These are phyloP conservation scores for Isabelozyma rhagii DNA, from an alignment of 805 yeast species.

Conservation along the genomic window DNA sequence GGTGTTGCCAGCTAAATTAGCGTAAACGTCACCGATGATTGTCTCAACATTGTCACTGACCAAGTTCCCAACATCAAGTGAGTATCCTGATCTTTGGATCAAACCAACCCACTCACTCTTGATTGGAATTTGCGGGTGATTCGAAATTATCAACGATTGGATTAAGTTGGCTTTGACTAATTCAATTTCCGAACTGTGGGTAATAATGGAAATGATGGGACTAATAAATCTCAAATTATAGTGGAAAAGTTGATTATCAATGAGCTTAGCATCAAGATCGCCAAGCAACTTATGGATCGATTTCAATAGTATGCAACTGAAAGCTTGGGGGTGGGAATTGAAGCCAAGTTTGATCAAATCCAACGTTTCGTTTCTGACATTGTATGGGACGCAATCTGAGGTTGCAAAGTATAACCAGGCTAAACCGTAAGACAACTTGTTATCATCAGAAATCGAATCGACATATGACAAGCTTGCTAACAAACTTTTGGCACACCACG, in stretches of 20 bases:
- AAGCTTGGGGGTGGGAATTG: slow-evolving; percentile 10
- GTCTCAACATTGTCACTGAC: slow-evolving; percentile 27
- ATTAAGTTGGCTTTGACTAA: slow-evolving; percentile 15
- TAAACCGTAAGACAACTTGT: slow-evolving; percentile 33
- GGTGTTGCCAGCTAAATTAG: slow-evolving; percentile 12
- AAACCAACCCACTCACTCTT: slow-evolving; percentile 76
- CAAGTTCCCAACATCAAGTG: slow-evolving; percentile 60
- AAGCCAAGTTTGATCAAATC: slow-evolving; percentile 28
- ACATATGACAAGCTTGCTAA: slow-evolving; percentile 21
- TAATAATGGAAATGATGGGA: slow-evolving; percentile 22
- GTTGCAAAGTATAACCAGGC: slow-evolving; percentile 48
- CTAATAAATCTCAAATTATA: slow-evolving; percentile 16
- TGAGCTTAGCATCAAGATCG: slow-evolving; percentile 8
- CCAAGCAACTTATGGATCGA: slow-evolving; percentile 34
- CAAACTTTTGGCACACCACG: slow-evolving; percentile 53
- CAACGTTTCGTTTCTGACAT: slow-evolving; percentile 32
- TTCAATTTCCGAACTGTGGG: slow-evolving; percentile 15
- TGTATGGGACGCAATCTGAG: slow-evolving; percentile 36
- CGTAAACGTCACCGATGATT: slow-evolving; percentile 21
- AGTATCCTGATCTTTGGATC: slow-evolving; percentile 49
- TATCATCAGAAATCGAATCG: slow-evolving; percentile 5
- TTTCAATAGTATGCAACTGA: slow-evolving; percentile 43
- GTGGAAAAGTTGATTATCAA: slow-evolving; percentile 9
- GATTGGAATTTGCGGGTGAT: slow-evolving; percentile 23
- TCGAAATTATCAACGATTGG: slow-evolving; percentile 25